Evolutionary conservation across 78 protist genomes (phyloP).

Genomic region (Chrysochromulina tobinii): DNA sequence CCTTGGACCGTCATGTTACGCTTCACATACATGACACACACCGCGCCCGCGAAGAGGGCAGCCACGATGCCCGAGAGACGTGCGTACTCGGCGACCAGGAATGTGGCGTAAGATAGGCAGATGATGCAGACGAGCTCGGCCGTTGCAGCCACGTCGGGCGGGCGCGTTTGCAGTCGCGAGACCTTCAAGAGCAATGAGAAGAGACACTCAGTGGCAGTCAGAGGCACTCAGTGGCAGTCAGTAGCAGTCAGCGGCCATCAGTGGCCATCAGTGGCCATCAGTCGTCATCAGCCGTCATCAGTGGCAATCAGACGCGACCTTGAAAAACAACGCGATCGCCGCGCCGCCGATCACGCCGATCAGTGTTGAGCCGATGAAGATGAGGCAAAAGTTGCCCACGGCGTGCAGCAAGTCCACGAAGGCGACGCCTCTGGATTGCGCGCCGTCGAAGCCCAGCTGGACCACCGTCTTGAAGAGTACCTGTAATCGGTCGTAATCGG

Average conservation of each 20-base stretch:
- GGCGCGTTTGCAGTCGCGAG: neutral
- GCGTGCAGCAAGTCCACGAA: neutral
- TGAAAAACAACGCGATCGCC: neutral
- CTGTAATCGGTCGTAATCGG: too few species aligned
- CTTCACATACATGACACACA: too few species aligned
- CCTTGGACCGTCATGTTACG: too few species aligned
- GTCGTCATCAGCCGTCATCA: too few species aligned
- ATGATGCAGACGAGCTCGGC: neutral
- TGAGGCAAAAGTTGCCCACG: neutral
- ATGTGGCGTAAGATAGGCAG: neutral
- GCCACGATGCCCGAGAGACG: neutral
- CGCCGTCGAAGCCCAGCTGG: neutral
- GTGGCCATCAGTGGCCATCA: too few species aligned
- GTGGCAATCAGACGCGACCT: neutral
- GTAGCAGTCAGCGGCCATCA: too few species aligned
- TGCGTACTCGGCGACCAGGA: neutral
- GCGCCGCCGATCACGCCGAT: neutral
- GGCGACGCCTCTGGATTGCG: neutral
- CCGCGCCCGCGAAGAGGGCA: neutral
- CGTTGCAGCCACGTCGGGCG: neutral
- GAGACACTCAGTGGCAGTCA: too few species aligned
- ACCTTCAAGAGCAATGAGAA: neutral
- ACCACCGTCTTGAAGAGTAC: constrained; percentile 46
- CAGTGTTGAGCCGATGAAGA: neutral
- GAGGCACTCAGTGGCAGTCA: too few species aligned